phyloP scores from a whole-genome alignment of 768 basidiomycete species.

The Russula dissimulans region DNA sequence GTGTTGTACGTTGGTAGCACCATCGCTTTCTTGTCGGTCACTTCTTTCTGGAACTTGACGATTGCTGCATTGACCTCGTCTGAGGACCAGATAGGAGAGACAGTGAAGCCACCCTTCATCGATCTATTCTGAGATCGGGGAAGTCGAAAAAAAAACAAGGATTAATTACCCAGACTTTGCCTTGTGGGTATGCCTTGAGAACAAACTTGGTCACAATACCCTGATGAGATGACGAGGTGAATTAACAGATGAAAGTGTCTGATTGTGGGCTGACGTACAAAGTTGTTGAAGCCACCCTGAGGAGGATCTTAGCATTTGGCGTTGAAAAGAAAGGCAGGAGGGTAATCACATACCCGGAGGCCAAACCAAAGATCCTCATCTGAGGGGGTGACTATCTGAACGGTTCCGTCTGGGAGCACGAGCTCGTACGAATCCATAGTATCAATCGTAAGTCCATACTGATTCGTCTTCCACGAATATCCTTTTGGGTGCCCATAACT shows the following conservation, averaged over 20 bases:
- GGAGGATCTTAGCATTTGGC: background rate
- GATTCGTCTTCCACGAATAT: conserved; percentile 15
- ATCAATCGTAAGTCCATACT: conserved; percentile 21
- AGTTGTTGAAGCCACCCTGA: conserved; percentile 16
- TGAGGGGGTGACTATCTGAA: conserved; percentile 7
- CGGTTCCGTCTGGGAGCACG: conserved; percentile 20
- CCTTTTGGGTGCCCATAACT: background rate
- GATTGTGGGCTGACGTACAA: background rate
- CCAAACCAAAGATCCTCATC: conserved; percentile 17
- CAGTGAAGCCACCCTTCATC: background rate
- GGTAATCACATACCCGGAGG: background rate
- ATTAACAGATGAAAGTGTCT: background rate
- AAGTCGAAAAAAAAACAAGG: background rate
- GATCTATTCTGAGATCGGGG: background rate
- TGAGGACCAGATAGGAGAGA: background rate
- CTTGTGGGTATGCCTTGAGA: conserved; percentile 9
- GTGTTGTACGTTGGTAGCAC: conserved; percentile 6
- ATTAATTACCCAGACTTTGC: conserved; percentile 9
- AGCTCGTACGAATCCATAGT: conserved; percentile 19
- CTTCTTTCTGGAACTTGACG: conserved; percentile 2
- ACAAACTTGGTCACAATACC: conserved; percentile 16
- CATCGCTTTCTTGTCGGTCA: conserved; percentile 8
- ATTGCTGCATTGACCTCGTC: conserved; percentile 24
- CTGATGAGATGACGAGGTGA: background rate
- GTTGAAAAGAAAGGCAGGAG: background rate